Evolutionary conservation across 2,329 filamentous ascomycete genomes (phyloP).

Genomic region (Penicillium frequentans): DNA sequence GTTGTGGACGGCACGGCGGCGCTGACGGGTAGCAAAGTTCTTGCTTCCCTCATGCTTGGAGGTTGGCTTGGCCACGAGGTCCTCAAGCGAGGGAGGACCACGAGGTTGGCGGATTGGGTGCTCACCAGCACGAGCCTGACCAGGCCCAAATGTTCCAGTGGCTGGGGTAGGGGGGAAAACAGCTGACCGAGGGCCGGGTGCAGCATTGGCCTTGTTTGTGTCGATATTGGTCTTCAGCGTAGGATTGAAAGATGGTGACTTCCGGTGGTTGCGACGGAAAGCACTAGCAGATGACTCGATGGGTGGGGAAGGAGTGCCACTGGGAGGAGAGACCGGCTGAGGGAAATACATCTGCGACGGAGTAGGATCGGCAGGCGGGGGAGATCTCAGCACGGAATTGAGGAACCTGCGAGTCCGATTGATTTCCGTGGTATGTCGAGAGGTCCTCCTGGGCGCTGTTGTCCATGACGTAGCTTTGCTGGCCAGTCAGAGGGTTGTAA

Average conservation of each 20-base stretch:
- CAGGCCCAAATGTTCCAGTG: conserved; percentile 86
- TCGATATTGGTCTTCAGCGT: conserved; percentile 49
- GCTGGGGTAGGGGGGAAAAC: conserved; percentile 77
- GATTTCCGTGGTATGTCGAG: conserved; percentile 40
- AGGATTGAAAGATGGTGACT: conserved; percentile 71
- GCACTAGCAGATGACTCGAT: conserved; percentile 82
- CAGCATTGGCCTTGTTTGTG: conserved; percentile 49
- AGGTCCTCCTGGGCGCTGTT: conserved; percentile 56
- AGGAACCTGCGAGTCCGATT: conserved; percentile 54
- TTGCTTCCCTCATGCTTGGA: conserved; percentile 92
- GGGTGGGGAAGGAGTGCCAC: conserved; percentile 66
- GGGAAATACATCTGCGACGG: conserved; percentile 60
- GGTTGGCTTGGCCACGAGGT: conserved; percentile 85
- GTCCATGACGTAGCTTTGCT: conserved; percentile 78
- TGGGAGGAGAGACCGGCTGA: conserved; percentile 63
- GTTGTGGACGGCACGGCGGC: conserved; percentile 87
- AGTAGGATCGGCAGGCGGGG: conserved; percentile 69
- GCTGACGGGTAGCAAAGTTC: conserved; percentile 93
- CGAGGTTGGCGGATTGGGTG: conserved; percentile 92
- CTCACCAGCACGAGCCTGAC: conserved; percentile 88
- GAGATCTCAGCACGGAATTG: conserved; percentile 79
- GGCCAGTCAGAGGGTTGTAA: conserved; percentile 82
- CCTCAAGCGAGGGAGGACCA: conserved; percentile 86
- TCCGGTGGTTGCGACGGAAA: conserved; percentile 92
- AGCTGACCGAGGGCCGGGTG: conserved; percentile 73